Base-by-base conservation (phyloP, 495 filamentous ascomycete genomes). In the Annulohypoxylon stygium region DNA sequence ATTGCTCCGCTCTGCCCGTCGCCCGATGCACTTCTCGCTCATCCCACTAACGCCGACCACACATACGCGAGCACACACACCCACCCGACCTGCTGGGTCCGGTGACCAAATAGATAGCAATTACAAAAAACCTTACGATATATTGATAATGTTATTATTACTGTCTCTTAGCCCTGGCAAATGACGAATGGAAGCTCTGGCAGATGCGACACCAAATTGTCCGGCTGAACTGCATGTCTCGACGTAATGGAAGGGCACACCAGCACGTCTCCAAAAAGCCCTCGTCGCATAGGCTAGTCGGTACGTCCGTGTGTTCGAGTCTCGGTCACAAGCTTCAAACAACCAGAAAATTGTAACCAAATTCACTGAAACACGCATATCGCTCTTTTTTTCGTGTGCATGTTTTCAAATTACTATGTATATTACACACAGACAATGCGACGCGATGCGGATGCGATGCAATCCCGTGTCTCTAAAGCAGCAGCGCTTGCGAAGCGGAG, bases 161-260 rank as follows among this genome's bases (percentile, higher is more conserved):
- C 20, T 75, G 72, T 70, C 72, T 75, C 47, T 12, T 12, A 7
- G 16, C 41, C 67, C 63, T 48, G 23, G 59, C 72, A 70, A 70
- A 74, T 75, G 45, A 63, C 72, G 67, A 70, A 74, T 75, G 45
- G 67, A 57, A 59, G 18, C 53, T 64, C 43, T 45, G 36, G 43
- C 14, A 70, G 34, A 67, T 70, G 57, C 71, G 18, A 75, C 67
- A 61, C 33, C 59, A 60, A 11, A 18, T 33, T 66, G 37, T 60
- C 50, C 39, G 61, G 67, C 72, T 70, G 67, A 75, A 47, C 72
- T 75, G 72, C 67, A 75, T 75, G 72, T 75, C 72, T 75, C 67
- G 59, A 70, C 34, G 43, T 26, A 14, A 67, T 70, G 72, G 72
- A 75, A 70, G 60, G 72, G 72, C 72, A 75, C 63, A 75, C 41